Evolutionary conservation across 75 land plant species (phyloP).

Genomic region (Azolla pinnata): DNA sequence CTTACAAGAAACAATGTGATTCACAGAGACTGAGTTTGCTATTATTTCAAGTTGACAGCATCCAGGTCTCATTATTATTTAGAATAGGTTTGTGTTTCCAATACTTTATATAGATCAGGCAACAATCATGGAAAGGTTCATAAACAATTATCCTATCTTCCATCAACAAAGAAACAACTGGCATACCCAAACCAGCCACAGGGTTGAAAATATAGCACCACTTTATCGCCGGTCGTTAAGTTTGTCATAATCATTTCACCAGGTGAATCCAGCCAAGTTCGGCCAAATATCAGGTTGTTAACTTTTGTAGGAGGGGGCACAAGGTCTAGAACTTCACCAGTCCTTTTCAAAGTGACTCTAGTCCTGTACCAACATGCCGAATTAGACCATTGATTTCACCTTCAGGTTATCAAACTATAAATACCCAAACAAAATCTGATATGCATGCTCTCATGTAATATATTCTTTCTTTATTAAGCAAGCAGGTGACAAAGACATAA

Average conservation of each 20-base stretch:
- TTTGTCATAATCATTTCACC: slow-evolving; percentile 98
- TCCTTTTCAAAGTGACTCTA: slow-evolving; percentile 68
- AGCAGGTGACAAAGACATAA: not conserved
- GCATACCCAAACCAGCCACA: slow-evolving; percentile 99
- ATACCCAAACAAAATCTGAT: not conserved
- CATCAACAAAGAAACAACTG: too few relatives aligned
- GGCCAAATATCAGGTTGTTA: slow-evolving; percentile 91
- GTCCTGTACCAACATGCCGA: slow-evolving; percentile 43
- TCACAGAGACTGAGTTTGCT: not conserved
- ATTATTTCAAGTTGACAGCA: too few relatives aligned
- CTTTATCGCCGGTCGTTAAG: slow-evolving; percentile 91
- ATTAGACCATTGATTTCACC: not conserved
- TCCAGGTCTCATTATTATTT: too few relatives aligned
- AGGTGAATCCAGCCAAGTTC: slow-evolving; percentile 97
- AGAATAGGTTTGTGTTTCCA: too few relatives aligned
- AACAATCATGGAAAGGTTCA: too few relatives aligned
- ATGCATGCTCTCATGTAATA: too few relatives aligned
- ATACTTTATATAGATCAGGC: too few relatives aligned
- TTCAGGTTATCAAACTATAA: not conserved
- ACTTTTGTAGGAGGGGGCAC: slow-evolving; percentile 97
- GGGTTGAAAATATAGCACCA: slow-evolving; percentile 83
- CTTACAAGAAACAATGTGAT: not conserved
- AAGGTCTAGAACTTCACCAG: slow-evolving; percentile 72
- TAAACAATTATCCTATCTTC: too few relatives aligned
- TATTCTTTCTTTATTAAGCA: too few relatives aligned